Conservation (phyloP, 2,329 filamentous ascomycete genomes). For the Trichoderma endophyticum region DNA sequence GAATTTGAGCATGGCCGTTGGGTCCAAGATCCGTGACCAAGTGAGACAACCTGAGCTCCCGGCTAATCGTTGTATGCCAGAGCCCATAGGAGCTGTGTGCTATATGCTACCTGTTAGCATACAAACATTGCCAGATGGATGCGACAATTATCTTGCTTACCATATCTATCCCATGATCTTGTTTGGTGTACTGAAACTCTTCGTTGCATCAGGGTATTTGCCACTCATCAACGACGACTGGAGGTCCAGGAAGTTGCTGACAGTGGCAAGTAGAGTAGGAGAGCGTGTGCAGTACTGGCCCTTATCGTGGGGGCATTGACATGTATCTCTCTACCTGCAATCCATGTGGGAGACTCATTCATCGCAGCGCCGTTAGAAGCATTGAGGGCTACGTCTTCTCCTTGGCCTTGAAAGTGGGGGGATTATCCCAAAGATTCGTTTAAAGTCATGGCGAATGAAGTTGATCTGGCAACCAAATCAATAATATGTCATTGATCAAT, state of each 20-base stretch:
- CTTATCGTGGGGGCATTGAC: background rate
- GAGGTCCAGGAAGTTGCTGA: background rate
- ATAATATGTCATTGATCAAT: background rate
- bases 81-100: slow-evolving; percentile 61
- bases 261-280: too few species aligned
- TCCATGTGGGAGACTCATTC: background rate
- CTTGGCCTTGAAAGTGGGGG: background rate
- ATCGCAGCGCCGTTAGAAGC: background rate
- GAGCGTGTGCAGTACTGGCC: too few species aligned
- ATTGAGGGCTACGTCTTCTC: background rate
- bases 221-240: background rate
- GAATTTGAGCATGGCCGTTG: slow-evolving; percentile 27
- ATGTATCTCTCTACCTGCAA: background rate
- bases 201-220: background rate
- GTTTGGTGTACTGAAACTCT: background rate
- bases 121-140: slow-evolving; percentile 53
- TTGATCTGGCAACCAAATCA: background rate
- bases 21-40: slow-evolving; percentile 26
- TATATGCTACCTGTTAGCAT: slow-evolving; percentile 66
- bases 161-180: background rate
- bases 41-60: slow-evolving; percentile 54
- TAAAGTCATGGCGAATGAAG: background rate
- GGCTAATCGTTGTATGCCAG: slow-evolving; percentile 57
- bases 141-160: slow-evolving; percentile 35
- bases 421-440: background rate